Conservation (phyloP, 805 yeast species). For the Candida mattraensis region DNA sequence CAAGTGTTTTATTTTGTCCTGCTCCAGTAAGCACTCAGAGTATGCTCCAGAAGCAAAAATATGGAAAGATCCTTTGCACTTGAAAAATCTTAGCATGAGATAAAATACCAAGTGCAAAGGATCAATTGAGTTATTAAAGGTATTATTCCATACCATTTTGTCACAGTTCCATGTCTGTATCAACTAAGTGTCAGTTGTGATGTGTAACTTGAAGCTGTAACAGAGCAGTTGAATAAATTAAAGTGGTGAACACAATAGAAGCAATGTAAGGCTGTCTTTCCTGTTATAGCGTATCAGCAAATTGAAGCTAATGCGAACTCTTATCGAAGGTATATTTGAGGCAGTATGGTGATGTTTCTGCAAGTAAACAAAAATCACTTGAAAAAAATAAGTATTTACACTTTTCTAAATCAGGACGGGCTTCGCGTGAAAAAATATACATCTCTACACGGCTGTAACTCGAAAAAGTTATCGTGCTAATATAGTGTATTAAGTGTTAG, state of each 20-base stretch:
- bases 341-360: too few species aligned
- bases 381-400: slow-evolving; percentile 5
- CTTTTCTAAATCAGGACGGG: slow-evolving; percentile 7
- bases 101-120: slow-evolving; percentile 17
- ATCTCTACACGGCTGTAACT: too few species aligned
- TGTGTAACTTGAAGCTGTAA: too few species aligned
- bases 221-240: too few species aligned
- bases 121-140: slow-evolving; percentile 14
- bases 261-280: too few species aligned
- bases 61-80: slow-evolving; percentile 18
- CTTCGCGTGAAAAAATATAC: too few species aligned
- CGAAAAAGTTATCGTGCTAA: neutral
- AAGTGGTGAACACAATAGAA: slow-evolving; percentile 3
- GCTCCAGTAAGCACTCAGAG: slow-evolving; percentile 7
- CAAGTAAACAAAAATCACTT: too few species aligned
- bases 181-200: too few species aligned
- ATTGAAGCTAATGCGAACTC: too few species aligned
- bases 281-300: too few species aligned
- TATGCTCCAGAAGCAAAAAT: slow-evolving; percentile 7
- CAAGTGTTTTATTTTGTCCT: slow-evolving; percentile 17
- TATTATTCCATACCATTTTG: slow-evolving; percentile 23
- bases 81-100: slow-evolving; percentile 13
- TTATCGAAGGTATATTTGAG: too few species aligned
- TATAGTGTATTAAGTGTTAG: neutral
- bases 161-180: slow-evolving; percentile 7